Conservation (phyloP, 192 early-diverging fungal genomes). For the Lobosporangium transversale region DNA sequence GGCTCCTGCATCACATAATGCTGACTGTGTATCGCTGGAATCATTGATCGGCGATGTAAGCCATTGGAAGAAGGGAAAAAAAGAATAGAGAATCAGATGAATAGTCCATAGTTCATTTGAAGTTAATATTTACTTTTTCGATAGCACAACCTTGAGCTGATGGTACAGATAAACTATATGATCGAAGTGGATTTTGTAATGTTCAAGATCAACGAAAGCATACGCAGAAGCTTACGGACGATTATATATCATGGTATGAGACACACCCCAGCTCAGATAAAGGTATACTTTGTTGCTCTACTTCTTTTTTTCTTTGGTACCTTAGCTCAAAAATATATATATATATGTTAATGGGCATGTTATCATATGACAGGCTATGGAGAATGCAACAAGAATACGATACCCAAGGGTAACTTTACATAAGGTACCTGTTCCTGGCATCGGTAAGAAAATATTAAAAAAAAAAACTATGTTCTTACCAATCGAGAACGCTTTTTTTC, state of each 20-base stretch:
- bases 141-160: conserved; percentile 34
- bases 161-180: conserved; percentile 52
- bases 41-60: conserved; percentile 40
- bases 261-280: neutral
- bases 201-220: conserved; percentile 12
- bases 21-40: conserved; percentile 22
- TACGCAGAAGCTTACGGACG: conserved; percentile 16
- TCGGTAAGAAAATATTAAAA: conserved; percentile 9
- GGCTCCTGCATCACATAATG: conserved; percentile 4
- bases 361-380: conserved; percentile 13
- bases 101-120: neutral
- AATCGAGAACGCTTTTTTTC: neutral
- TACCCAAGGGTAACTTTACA: conserved; percentile 25
- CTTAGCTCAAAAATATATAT: neutral
- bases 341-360: neutral
- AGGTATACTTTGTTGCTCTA: conserved; percentile 12
- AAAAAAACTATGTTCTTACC: neutral
- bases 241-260: conserved; percentile 41
- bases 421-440: conserved; percentile 30
- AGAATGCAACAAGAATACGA: conserved; percentile 1
- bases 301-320: too few species aligned
- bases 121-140: neutral
- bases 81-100: too few species aligned
- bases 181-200: conserved; percentile 35
- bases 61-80: too few species aligned